Evolutionary conservation across 768 basidiomycete species (phyloP).

Genomic region (Serendipita indica): DNA sequence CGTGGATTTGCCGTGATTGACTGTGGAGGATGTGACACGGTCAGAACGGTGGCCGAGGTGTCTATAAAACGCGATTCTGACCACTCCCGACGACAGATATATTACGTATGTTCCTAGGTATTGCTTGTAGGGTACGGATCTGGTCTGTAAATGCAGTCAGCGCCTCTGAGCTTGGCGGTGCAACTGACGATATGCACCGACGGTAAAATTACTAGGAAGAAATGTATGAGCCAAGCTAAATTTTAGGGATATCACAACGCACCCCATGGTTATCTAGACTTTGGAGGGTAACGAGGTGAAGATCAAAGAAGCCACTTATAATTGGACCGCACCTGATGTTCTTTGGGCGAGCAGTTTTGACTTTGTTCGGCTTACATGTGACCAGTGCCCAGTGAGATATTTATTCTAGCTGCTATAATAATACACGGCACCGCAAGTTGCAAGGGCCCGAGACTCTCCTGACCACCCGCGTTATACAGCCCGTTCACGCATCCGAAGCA

Average conservation of each 20-base stretch:
- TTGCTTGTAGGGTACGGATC: constrained; percentile 78
- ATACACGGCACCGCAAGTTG: no score
- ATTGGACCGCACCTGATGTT: no score
- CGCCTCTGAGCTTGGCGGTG: constrained; percentile 10
- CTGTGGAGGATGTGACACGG: constrained; percentile 27
- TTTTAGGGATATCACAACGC: constrained; percentile 4
- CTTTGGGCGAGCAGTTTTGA: no score
- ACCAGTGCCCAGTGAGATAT: no score
- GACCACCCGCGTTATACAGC: no score
- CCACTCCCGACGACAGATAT: constrained; percentile 91
- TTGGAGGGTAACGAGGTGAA: background rate
- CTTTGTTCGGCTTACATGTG: no score
- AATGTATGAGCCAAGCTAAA: constrained; percentile 11
- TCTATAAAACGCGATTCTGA: constrained; percentile 25
- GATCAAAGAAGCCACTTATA: background rate
- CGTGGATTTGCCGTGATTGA: constrained; percentile 99
- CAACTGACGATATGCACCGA: constrained; percentile 31
- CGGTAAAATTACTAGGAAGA: constrained; percentile 63
- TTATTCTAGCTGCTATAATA: no score
- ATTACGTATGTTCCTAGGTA: constrained; percentile 83
- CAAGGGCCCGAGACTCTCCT: no score
- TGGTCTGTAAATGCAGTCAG: constrained; percentile 39
- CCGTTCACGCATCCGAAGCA: no score
- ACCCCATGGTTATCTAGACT: constrained; percentile 10
- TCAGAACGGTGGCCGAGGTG: constrained; percentile 6